Evolutionary conservation across 169 alveolate species (phyloP), one percentile per base, ranked within the genome.

Genomic region (Eimeria sp.): DNA sequence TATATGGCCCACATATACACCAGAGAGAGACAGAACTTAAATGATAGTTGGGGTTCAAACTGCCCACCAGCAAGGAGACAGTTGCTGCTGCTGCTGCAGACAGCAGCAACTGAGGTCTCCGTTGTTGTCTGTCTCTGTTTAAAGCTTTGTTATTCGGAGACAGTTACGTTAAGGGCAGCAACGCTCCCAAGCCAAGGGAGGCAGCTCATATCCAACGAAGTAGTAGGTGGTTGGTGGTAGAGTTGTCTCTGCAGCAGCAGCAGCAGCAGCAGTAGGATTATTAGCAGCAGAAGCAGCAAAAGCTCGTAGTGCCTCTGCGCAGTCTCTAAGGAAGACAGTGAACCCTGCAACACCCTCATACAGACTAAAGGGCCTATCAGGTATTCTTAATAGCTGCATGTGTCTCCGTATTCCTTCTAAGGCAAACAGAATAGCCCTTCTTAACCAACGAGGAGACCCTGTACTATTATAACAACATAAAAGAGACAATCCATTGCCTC

Each of bases 401-500:
- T 73, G 89, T 27, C 89, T 30, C 54, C 16, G 34, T 20, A 90
- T 72, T 3, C 91, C 95, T 30, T 63, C 76, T 61, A 89, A 73
- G 61, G 97, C 98, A 94, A 98, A 98, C 51, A 73, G 86, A 67
- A 61, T 43, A 34, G 99, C 97, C 80, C 98, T 95, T 54, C 97
- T 88, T 40, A 95, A 91, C 98, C 98, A 98, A 76, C 89, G 86
- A 18, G 94, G 97, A 87, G 97, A 96, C 34, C 96, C 87, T 45
- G 98, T 97, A 65, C 67, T n/a, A 70, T 93, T 95, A 92, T 93
- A 98, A 14, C 97, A 61, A 65, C 97, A 72, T 61, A 97, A 73
- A 58, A 98, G 96, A 57, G 97, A 95, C 92, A 97, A 97, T 27
- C 97, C 97, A 80, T 97, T 97, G 4, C 99, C 99, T n/a, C 98